Conservation (phyloP, 768 basidiomycete species). For the Boletellus emodensis region DNA sequence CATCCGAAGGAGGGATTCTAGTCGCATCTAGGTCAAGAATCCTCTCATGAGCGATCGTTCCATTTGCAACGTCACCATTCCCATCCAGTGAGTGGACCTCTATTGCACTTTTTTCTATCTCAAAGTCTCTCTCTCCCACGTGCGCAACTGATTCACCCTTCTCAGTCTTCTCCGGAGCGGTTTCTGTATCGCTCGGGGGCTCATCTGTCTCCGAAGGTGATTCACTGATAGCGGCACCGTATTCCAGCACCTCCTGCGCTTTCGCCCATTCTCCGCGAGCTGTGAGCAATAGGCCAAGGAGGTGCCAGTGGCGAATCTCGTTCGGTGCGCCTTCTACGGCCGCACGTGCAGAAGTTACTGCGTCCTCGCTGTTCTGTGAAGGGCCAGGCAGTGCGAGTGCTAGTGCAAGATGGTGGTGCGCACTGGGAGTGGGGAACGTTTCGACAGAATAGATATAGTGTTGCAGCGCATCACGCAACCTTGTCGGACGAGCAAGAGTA, state of each 20-base stretch:
- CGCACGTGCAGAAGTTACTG: conserved; percentile 59
- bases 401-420: conserved; percentile 78
- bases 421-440: conserved; percentile 48
- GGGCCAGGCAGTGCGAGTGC: conserved; percentile 64
- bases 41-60: conserved; percentile 14
- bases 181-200: conserved; percentile 23
- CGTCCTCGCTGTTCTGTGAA: conserved; percentile 60
- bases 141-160: neutral
- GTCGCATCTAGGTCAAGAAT: conserved; percentile 29
- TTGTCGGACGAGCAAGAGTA: conserved; percentile 52
- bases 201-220: conserved; percentile 34
- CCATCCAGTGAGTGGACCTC: neutral
- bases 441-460: conserved; percentile 49
- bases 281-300: conserved; percentile 78
- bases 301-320: conserved; percentile 82
- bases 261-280: conserved; percentile 76
- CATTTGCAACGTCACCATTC: conserved; percentile 1
- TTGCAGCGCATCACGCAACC: conserved; percentile 53
- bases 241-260: conserved; percentile 71
- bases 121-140: conserved; percentile 8
- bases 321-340: conserved; percentile 69
- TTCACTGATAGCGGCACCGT: conserved; percentile 63
- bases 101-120: conserved; percentile 5
- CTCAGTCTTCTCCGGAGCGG: conserved; percentile 8
- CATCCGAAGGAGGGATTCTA: conserved; percentile 37